Evolutionary conservation across 371 early-diverging fungal genomes (phyloP), one percentile per base, ranked within the genome.

Genomic region (Actinomortierella wolfii): DNA sequence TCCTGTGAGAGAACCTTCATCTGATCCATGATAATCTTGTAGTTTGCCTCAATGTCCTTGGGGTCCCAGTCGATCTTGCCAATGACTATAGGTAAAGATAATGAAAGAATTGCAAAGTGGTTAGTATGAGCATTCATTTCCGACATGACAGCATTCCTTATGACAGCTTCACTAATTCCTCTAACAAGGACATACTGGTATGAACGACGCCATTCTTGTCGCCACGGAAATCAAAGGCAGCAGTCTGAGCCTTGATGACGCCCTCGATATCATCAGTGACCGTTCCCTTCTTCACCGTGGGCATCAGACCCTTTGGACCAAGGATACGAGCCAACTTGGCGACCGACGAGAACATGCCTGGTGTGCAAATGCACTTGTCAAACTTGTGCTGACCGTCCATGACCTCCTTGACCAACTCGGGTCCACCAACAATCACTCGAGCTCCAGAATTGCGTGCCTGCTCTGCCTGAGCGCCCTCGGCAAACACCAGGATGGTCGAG

Each of bases 261-360:
- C 69, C 81, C 0, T 79, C 66, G 20, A 94, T 78, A 64, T 91
- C 92, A 52, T 85, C 84, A 1, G 92, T 90, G 1, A 92, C 94
- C 21, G 92, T 94, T 18, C 93, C 95, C 77, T 93, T 93, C 58
- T 94, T 93, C 17, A 92, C 89, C 28, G 93, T 94, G 14, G 97
- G 97, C 97, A 97, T 97, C 57, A 97, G 81, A 20, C 95, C 95
- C 76, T 92, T 94, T 25, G 97, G 97, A 64, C 97, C 97, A 66
- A 97, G 77, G 24, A 93, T 76, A 56, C 92, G 86, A n/a, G 97
- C 97, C 68, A 97, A 90, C 71, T 90, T 92, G 28, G 94, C 85
- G 25, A 96, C 95, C 43, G 83, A 76, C 25, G 95, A 93, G 71
- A 93, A 88, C 92, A 96, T 92, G 47, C 83, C 93, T 43, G 93